These are phyloP conservation scores for Sonneratia alba DNA, from an alignment of 345 rosid genomes.

Conservation along the genomic window DNA sequence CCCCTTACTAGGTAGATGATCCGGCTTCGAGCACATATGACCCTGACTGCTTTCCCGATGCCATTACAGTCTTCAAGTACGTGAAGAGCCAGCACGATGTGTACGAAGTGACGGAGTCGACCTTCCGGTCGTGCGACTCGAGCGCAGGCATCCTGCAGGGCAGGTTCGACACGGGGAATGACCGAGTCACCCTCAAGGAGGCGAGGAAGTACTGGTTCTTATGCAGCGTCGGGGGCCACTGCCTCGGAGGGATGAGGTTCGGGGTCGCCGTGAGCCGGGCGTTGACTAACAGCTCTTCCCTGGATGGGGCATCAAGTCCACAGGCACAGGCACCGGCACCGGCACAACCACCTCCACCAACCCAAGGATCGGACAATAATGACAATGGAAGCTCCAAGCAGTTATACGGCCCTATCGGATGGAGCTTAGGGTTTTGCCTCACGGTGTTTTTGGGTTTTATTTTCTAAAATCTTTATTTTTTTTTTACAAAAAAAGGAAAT, in stretches of 20 bases:
- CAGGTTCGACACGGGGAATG: constrained; percentile 34
- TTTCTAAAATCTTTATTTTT: not conserved
- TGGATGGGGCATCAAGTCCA: not conserved
- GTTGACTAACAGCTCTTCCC: not conserved
- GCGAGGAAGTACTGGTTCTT: constrained; percentile 43
- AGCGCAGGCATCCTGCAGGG: constrained; percentile 35
- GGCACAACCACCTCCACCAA: constrained; percentile 9
- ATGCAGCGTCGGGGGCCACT: constrained; percentile 40
- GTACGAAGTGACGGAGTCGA: constrained; percentile 29
- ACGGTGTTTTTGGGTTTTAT: not conserved
- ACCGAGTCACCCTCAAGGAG: constrained; percentile 23
- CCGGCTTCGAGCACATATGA: too few species aligned
- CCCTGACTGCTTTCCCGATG: too few species aligned
- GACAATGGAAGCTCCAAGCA: not conserved
- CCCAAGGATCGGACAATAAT: not conserved
- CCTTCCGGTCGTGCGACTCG: constrained; percentile 30
- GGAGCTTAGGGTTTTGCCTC: not conserved
- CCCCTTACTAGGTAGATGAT: too few species aligned
- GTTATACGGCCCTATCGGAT: not conserved
- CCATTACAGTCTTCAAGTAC: constrained; percentile 35
- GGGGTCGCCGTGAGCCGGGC: constrained; percentile 14
- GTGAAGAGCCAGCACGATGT: constrained; percentile 35
- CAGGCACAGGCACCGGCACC: not conserved
- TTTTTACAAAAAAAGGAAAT: not conserved
- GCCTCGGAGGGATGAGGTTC: constrained; percentile 56